phyloP scores from a whole-genome alignment of 805 yeast genomes.

The Barnettozyma sp. region DNA sequence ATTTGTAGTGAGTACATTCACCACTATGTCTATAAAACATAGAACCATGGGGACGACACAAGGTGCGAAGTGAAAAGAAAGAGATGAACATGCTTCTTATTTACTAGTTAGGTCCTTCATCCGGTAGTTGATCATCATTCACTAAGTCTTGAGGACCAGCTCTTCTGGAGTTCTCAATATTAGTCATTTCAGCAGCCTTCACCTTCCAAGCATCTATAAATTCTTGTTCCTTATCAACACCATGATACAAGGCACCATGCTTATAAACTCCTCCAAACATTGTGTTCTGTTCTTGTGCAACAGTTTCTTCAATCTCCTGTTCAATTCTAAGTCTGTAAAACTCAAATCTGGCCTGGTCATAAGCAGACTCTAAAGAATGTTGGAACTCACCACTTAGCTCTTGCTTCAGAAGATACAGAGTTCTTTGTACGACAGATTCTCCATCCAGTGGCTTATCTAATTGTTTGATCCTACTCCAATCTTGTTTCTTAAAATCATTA shows the following conservation, averaged over 20 bases:
- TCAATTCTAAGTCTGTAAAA: slow-evolving; percentile 82
- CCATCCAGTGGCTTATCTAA: slow-evolving; percentile 74
- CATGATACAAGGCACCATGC: slow-evolving; percentile 54
- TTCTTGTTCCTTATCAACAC: slow-evolving; percentile 64
- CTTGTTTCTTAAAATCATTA: slow-evolving; percentile 42
- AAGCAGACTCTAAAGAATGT: slow-evolving; percentile 46
- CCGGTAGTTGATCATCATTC: slow-evolving; percentile 1
- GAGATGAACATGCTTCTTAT: too few species aligned
- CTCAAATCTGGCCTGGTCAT: slow-evolving; percentile 81
- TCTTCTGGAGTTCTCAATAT: slow-evolving; percentile 18
- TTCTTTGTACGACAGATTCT: slow-evolving; percentile 77
- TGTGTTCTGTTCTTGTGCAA: slow-evolving; percentile 74
- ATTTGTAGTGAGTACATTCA: too few species aligned
- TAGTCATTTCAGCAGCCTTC: slow-evolving; percentile 59
- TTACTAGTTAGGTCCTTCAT: slow-evolving; percentile 1
- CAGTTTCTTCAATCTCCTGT: slow-evolving; percentile 65
- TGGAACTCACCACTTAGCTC: slow-evolving; percentile 26
- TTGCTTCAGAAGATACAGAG: slow-evolving; percentile 45
- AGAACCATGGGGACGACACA: too few species aligned
- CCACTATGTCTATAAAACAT: too few species aligned
- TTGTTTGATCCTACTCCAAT: slow-evolving; percentile 81
- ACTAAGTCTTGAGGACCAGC: slow-evolving; percentile 10
- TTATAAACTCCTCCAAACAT: slow-evolving; percentile 80
- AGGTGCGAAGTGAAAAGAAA: too few species aligned
- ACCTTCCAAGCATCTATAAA: slow-evolving; percentile 67